Conservation (phyloP, 768 basidiomycete species). For the Tulasnella sp. region DNA sequence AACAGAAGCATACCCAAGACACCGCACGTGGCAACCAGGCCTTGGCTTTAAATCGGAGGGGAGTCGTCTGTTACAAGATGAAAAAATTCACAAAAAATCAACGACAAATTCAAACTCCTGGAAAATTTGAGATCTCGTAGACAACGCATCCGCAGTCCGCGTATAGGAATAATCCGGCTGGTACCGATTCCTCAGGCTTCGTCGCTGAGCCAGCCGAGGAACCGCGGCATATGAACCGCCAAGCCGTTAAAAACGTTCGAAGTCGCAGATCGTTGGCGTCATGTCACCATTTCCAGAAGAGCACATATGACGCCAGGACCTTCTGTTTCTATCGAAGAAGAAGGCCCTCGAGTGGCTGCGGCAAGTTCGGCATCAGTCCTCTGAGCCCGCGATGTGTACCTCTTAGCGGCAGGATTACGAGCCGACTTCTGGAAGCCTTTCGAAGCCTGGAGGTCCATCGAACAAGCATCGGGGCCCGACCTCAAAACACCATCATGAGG, state of each 20-base stretch:
- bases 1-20: not conserved
- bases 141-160: constrained; percentile 73
- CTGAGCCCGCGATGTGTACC: not conserved
- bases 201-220: constrained; percentile 72
- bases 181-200: constrained; percentile 83
- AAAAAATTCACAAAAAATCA: not conserved
- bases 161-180: constrained; percentile 86
- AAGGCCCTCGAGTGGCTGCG: constrained; percentile 79
- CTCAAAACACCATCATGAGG: constrained; percentile 99
- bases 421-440: constrained; percentile 71
- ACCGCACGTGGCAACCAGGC: not conserved
- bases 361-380: not conserved
- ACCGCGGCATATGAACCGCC: constrained; percentile 88
- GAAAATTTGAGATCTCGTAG: constrained; percentile 45
- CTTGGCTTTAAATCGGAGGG: too few relatives aligned
- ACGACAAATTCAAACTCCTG: not conserved
- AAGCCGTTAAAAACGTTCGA: constrained; percentile 48
- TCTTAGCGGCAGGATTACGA: constrained; percentile 68
- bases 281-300: not conserved
- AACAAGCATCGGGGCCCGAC: constrained; percentile 82
- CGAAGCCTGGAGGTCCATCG: constrained; percentile 68
- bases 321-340: constrained; percentile 80
- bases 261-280: too few relatives aligned
- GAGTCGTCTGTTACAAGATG: too few relatives aligned
- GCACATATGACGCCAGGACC: constrained; percentile 55